Evolutionary conservation across 2,329 filamentous ascomycete species (phyloP), one percentile per base, ranked within the genome.

Genomic region (Aureobasidium melanogenum): DNA sequence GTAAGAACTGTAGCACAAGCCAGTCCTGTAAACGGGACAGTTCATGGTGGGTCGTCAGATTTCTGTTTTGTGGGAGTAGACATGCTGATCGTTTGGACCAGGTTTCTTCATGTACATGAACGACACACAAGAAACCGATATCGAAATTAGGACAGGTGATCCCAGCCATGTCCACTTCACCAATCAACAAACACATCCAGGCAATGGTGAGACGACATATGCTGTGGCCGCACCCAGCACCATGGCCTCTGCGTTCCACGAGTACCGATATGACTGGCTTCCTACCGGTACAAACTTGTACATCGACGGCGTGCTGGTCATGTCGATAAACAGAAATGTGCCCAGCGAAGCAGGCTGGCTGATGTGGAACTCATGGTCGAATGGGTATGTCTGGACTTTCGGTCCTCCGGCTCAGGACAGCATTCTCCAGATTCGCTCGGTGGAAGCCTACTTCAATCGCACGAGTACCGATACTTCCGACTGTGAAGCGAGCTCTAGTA

Each of bases 91-190:
- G 10, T 22, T 1, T 2, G 10, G 7, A 22, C 24, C 54, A 58
- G 56, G 56, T 12, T 91, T 92, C 74, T 92, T 91, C 74, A 92
- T 88, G 87, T 91, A 89, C 72, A 84, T 83, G 74, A 89, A 91
- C 71, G 85, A 93, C 72, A 88, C 85, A 0, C 85, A 89, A 69
- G 88, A 92, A 68, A 91, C 92, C 67, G 88, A 92, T 70, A 85
- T 92, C 74, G 89, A 92, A 66, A 62, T 65, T 28, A 50, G 58
- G 7, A 65, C 64, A 4, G 41, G 22, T 2, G 51, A 63, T 44
- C 44, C 59, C 12, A 28, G 28, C 10, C 22, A 50, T 19, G 34
- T 63, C 8, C 56, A 61, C 44, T 89, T 91, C 68, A 73, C 75
- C 22, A 78, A 77, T 38, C 87, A 81, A 65, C 82, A 84, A 0